Conservation (phyloP, 257 asterid species). For the Rubia yunnanensis region DNA sequence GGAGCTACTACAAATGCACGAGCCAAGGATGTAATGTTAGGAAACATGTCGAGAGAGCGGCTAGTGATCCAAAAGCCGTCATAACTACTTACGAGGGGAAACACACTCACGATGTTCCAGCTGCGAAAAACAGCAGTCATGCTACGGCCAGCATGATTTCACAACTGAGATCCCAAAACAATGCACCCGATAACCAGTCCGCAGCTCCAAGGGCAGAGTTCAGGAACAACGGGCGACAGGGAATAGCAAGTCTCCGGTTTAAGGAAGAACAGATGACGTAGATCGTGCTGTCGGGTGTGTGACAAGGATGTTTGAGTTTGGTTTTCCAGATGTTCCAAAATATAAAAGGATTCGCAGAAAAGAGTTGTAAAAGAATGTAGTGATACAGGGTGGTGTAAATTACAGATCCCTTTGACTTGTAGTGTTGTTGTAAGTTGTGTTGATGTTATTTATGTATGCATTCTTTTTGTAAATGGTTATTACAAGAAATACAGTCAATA, state of each 20-base stretch:
- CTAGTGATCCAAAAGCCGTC: slow-evolving; percentile 76
- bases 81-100: slow-evolving; percentile 85
- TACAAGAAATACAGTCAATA: background rate
- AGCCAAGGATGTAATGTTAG: slow-evolving; percentile 72
- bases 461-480: slow-evolving; percentile 46
- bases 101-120: slow-evolving; percentile 82
- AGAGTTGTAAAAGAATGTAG: slow-evolving; percentile 16
- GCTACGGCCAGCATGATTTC: slow-evolving; percentile 37
- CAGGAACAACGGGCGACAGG: slow-evolving; percentile 40
- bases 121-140: slow-evolving; percentile 60
- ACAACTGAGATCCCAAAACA: slow-evolving; percentile 37
- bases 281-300: background rate
- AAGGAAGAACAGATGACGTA: slow-evolving; percentile 66
- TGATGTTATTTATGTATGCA: slow-evolving; percentile 20
- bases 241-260: slow-evolving; percentile 46
- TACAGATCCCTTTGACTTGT: slow-evolving; percentile 10
- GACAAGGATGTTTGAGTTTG: slow-evolving; percentile 11
- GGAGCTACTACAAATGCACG: slow-evolving; percentile 94
- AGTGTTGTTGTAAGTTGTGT: slow-evolving; percentile 15
- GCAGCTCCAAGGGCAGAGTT: slow-evolving; percentile 26
- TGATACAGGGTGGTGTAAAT: slow-evolving; percentile 29
- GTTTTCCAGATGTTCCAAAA: slow-evolving; percentile 15
- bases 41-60: slow-evolving; percentile 93
- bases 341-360: slow-evolving; percentile 17
- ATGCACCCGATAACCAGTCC: slow-evolving; percentile 21